Evolutionary conservation across 2,329 filamentous ascomycete genomes (phyloP).

Genomic region (Fusarium sp.): DNA sequence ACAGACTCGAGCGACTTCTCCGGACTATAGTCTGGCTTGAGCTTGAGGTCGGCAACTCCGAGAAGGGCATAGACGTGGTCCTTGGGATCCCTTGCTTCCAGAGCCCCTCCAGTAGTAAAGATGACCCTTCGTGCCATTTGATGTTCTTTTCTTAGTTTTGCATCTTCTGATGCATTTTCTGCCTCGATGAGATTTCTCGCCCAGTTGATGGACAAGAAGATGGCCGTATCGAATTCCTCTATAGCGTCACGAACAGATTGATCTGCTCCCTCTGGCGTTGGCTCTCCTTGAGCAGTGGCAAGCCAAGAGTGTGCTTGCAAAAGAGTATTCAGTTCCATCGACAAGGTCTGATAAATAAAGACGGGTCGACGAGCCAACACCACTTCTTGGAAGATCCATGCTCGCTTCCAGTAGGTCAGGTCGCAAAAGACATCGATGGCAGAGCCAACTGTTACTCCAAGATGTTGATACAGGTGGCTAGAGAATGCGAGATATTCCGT

Average conservation of each 20-base stretch:
- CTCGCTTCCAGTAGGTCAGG: conserved; percentile 3
- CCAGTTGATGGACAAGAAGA: not conserved
- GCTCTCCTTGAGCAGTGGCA: not conserved
- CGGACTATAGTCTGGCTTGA: conserved; percentile 3
- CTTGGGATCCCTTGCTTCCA: not conserved
- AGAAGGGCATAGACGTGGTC: conserved; percentile 11
- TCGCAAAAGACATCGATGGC: not conserved
- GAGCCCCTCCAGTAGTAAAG: not conserved
- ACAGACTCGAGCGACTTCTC: conserved; percentile 4
- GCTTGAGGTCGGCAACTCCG: not conserved
- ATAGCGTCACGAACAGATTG: not conserved
- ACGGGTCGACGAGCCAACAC: not conserved
- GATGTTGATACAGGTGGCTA: not conserved
- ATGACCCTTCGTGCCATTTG: not conserved
- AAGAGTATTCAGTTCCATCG: not conserved
- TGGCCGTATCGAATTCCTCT: not conserved
- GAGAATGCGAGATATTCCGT: not conserved
- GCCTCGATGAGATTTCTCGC: not conserved
- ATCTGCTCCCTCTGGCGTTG: not conserved
- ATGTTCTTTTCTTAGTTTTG: not conserved
- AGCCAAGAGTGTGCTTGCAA: not conserved
- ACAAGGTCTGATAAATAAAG: not conserved
- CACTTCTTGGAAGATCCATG: conserved; percentile 13
- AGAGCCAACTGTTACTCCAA: not conserved
- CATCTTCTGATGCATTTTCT: not conserved